Evolutionary conservation across 345 rosid species (phyloP).

Genomic region (Mallotus nudiflorus): DNA sequence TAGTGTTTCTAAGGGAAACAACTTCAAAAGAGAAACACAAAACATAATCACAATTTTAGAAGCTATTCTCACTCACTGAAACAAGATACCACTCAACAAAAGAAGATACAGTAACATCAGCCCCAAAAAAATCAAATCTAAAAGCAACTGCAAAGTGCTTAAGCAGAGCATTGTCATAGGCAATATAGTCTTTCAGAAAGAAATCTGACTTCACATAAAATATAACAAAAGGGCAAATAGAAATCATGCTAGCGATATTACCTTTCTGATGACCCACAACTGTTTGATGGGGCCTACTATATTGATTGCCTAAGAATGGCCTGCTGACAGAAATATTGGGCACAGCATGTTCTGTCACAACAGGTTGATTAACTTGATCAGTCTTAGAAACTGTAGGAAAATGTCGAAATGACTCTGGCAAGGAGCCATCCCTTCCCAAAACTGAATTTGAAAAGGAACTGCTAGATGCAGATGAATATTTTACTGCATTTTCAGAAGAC

Average conservation of each 20-base stretch:
- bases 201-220: background rate
- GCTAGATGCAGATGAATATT: conserved; percentile 43
- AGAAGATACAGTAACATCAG: background rate
- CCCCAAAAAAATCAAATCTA: background rate
- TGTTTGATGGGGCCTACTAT: conserved; percentile 57
- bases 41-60: background rate
- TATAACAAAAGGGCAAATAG: background rate
- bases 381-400: conserved; percentile 51
- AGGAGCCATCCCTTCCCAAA: conserved; percentile 46
- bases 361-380: conserved; percentile 48
- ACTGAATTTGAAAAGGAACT: conserved; percentile 47
- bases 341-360: conserved; percentile 44
- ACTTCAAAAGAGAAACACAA: background rate
- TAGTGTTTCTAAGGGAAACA: background rate
- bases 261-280: conserved; percentile 63
- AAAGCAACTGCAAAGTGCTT: background rate
- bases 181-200: background rate
- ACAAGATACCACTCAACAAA: background rate
- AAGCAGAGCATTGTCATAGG: background rate
- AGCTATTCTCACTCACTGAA: background rate
- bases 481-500: conserved; percentile 49
- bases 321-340: conserved; percentile 45
- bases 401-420: conserved; percentile 57
- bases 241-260: conserved; percentile 16
- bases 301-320: conserved; percentile 48